A percentile compares a stretch with the other conserved stretches of the same genome.
phyloP scores from a whole-genome alignment of 768 basidiomycete species.

The Podaxis sp. region DNA sequence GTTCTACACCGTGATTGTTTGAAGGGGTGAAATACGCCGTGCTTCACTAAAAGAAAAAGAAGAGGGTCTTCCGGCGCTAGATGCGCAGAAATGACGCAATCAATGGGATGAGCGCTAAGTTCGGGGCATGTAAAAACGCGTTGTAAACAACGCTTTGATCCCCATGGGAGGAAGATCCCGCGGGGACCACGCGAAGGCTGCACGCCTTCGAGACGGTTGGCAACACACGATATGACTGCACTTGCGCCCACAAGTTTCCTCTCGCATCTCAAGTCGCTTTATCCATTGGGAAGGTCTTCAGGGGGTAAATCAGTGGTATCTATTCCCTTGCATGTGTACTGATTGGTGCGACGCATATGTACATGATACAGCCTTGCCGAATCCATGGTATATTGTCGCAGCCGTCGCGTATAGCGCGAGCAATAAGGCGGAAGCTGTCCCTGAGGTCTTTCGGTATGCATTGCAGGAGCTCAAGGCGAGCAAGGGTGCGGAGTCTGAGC shows the following conservation, averaged over 20 bases:
- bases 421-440: slow-evolving; percentile 59
- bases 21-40: too few species aligned
- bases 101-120: too few species aligned
- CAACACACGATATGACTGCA: background rate
- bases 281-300: background rate
- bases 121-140: background rate
- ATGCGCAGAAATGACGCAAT: background rate
- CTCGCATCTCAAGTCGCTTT: background rate
- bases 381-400: slow-evolving; percentile 61
- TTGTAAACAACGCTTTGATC: background rate
- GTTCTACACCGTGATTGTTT: too few species aligned
- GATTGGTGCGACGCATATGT: background rate
- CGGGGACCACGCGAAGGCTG: background rate
- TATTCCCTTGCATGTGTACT: background rate
- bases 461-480: slow-evolving; percentile 40
- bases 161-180: background rate
- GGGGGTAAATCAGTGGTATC: background rate
- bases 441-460: slow-evolving; percentile 50
- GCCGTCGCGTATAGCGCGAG: slow-evolving; percentile 56
- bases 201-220: background rate
- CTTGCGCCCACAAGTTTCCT: slow-evolving; percentile 18
- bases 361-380: slow-evolving; percentile 26
- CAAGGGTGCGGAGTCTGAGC: slow-evolving; percentile 6
- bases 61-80: too few species aligned
- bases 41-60: too few species aligned